Evolutionary conservation across 2,329 filamentous ascomycete genomes (phyloP), one percentile per base, ranked within the genome.

Genomic region (Endothia cerciana): DNA sequence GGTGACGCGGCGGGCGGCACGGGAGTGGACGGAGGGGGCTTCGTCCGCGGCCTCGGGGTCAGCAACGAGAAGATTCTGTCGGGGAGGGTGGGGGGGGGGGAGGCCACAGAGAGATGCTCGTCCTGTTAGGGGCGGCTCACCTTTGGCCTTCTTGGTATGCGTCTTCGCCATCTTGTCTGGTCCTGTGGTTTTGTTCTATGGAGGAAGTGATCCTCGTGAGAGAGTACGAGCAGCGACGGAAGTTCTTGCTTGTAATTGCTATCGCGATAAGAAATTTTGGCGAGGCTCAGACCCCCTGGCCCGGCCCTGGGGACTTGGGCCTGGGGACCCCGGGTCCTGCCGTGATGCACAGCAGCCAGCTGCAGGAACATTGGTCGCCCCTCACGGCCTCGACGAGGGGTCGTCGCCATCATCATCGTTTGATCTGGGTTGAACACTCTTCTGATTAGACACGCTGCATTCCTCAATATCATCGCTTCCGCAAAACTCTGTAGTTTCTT

Each of bases 1-100:
- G 19, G 87, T 87, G 57, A 88, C 91, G 70, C 91, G 88, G 73
- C 91, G 87, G 49, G 90, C 90, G 66, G 90, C 90, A 70, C 91
- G 89, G 62, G 91, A 94, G 80, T 89, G 90, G 65, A 87, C 77
- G 4, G 90, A 91, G 47, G 82, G 81, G 63, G 80, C 88, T 19
- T 57, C n/a, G 33, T 22, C 19, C 11, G n/a, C 30, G 53, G 53
- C 15, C 13, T 17, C 22, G 13, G 22, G 25, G 47, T 51, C 28
- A 51, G 22, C 28, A 25, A 51, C 28, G 47, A 17, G 10, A 15
- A n/a, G n/a, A 17, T 2, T 28, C 3, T 45, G 47, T 30, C 22
- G n/a, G 22, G 8, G 43, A 4, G 43, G n/a, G 47, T 28, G 28
- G 22, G 28, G 2, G 10, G 10, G 8, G 13, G 43, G 25, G 2